A percentile compares a stretch with the other conserved stretches of the same genome.
Evolutionary conservation across 2,329 filamentous ascomycete genomes (phyloP).

Genomic region (Mycosphaerella arachidis): DNA sequence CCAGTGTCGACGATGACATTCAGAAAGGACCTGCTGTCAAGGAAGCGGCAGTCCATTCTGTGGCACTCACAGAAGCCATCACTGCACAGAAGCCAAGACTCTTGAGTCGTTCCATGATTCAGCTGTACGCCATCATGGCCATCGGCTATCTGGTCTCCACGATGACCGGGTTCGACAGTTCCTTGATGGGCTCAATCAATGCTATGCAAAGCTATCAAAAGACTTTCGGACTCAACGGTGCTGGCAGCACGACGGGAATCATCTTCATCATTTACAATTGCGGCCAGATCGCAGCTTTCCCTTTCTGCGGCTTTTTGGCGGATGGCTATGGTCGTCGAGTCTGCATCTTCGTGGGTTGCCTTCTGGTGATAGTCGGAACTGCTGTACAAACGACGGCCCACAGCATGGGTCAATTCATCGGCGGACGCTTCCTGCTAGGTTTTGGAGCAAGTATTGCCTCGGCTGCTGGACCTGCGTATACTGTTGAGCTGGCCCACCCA

Average conservation of each 20-base stretch:
- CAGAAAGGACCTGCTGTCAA: conserved; percentile 18
- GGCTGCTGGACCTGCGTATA: conserved; percentile 59
- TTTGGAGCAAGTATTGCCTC: conserved; percentile 51
- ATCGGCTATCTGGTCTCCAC: conserved; percentile 23
- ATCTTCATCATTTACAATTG: conserved; percentile 43
- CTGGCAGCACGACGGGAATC: conserved; percentile 47
- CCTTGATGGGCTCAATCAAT: conserved; percentile 48
- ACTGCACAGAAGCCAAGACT: conserved; percentile 19
- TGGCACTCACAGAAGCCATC: conserved; percentile 22
- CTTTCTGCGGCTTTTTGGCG: conserved; percentile 39
- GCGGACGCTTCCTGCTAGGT: conserved; percentile 38
- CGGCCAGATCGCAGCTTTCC: conserved; percentile 49
- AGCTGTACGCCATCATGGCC: conserved; percentile 24
- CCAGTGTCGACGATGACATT: conserved; percentile 10
- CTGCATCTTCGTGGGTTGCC: conserved; percentile 54
- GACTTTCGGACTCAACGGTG: conserved; percentile 47
- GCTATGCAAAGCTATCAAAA: conserved; percentile 50
- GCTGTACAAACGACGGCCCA: conserved; percentile 49
- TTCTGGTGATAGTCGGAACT: conserved; percentile 51
- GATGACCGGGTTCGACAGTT: conserved; percentile 30
- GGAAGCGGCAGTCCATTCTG: conserved; percentile 21
- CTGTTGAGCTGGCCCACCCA: conserved; percentile 58
- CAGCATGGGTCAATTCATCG: conserved; percentile 51
- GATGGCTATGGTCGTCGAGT: conserved; percentile 47
- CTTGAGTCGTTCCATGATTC: conserved; percentile 23